Conservation (phyloP, 2,329 filamentous ascomycete genomes). For the Ophiobolus disseminans region DNA sequence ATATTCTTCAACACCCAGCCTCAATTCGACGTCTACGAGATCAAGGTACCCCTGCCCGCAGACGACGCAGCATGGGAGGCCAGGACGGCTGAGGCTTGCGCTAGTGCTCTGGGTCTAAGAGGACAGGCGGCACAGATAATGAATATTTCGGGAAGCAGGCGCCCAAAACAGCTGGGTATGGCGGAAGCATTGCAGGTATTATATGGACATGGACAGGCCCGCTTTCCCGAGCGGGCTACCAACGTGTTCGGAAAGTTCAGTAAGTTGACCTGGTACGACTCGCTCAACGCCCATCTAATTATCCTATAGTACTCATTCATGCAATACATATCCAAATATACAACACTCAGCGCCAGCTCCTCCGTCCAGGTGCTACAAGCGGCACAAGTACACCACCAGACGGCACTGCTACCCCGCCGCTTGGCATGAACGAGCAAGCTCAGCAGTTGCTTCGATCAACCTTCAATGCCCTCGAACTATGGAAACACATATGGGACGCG, state of each 20-base stretch:
- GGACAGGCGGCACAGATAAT: constrained; percentile 63
- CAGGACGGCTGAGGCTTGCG: constrained; percentile 64
- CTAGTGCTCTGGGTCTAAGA: constrained; percentile 68
- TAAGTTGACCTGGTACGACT: constrained; percentile 10
- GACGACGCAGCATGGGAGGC: constrained; percentile 80
- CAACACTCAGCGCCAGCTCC: constrained; percentile 56
- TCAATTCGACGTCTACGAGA: constrained; percentile 68
- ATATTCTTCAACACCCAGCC: constrained; percentile 75
- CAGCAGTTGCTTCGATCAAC: constrained; percentile 58
- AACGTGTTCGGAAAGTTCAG: constrained; percentile 75
- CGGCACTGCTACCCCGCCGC: constrained; percentile 54
- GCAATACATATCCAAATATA: constrained; percentile 70
- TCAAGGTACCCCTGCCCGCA: constrained; percentile 71
- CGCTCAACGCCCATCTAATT: constrained; percentile 12
- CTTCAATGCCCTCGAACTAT: constrained; percentile 68
- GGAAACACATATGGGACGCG: constrained; percentile 74
- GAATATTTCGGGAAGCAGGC: constrained; percentile 69
- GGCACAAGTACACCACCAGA: constrained; percentile 64
- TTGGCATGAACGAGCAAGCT: constrained; percentile 52
- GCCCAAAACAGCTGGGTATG: constrained; percentile 70
- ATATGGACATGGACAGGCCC: constrained; percentile 63
- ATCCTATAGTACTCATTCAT: constrained; percentile 66
- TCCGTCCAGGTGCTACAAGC: constrained; percentile 47
- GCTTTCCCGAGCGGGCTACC: constrained; percentile 69
- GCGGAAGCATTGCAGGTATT: constrained; percentile 67